Percentiles rank a stretch among this genome's conserved stretches.
Conservation (phyloP, 2,329 filamentous ascomycete genomes). For the Phoma herbarum region DNA sequence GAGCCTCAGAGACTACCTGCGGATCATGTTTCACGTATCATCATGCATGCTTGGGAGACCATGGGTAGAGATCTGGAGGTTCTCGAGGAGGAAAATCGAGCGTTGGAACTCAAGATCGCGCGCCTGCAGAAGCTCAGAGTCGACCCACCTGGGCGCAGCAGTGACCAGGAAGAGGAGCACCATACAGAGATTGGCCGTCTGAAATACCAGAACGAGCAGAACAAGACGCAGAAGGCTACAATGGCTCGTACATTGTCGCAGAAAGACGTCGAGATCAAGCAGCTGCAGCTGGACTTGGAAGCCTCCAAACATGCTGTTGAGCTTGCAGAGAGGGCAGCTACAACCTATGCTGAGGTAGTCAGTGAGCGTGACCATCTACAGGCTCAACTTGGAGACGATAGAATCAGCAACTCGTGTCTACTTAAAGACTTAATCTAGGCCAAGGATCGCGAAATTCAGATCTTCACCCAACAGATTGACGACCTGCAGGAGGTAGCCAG, state of each 20-base stretch:
- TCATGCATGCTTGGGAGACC: conserved; percentile 16
- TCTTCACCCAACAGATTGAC: background rate
- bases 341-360: background rate
- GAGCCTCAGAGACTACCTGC: background rate
- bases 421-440: background rate
- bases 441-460: conserved; percentile 7
- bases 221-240: conserved; percentile 27
- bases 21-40: conserved; percentile 17
- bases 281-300: conserved; percentile 26
- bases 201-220: conserved; percentile 28
- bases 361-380: conserved; percentile 25
- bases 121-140: background rate
- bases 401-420: background rate
- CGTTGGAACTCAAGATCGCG: conserved; percentile 16
- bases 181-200: conserved; percentile 24
- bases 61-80: conserved; percentile 7
- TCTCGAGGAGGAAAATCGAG: conserved; percentile 13
- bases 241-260: conserved; percentile 31
- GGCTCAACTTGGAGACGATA: background rate
- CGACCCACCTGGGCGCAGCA: background rate
- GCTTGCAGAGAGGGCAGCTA: background rate
- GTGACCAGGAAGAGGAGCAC: background rate
- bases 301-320: conserved; percentile 9
- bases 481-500: conserved; percentile 1
- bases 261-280: conserved; percentile 29